Conservation (phyloP, 257 asterid genomes). For the Solanum rostratum region DNA sequence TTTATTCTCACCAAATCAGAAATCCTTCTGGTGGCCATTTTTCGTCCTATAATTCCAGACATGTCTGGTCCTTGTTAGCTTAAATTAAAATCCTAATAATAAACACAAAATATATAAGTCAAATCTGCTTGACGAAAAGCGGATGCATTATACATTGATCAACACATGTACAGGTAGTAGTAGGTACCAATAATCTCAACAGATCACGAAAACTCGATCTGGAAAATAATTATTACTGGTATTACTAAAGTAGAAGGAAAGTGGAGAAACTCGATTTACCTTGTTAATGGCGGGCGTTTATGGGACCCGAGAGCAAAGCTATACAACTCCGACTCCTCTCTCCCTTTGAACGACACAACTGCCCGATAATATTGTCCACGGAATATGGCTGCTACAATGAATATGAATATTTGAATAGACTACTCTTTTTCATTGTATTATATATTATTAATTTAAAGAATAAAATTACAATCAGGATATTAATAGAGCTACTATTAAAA, state of each 20-base stretch:
- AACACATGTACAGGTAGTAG: not conserved
- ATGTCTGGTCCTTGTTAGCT: constrained; percentile 14
- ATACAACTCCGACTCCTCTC: not conserved
- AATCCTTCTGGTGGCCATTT: constrained; percentile 21
- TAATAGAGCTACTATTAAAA: too few species aligned
- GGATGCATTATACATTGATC: not conserved
- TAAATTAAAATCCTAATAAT: not conserved
- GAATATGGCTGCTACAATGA: not conserved
- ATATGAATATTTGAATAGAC: not conserved
- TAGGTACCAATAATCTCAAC: not conserved
- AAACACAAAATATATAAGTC: not conserved
- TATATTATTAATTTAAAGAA: too few species aligned
- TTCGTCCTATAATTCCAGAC: constrained; percentile 44
- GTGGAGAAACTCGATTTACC: not conserved
- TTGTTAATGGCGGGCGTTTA: not conserved
- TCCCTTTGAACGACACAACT: not conserved
- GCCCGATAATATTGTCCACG: not conserved
- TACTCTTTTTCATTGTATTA: too few species aligned
- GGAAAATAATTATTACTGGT: not conserved
- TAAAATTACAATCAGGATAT: too few species aligned
- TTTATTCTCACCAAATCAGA: constrained; percentile 28
- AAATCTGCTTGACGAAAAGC: not conserved
- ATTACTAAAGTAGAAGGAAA: not conserved
- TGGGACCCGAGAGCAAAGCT: not conserved
- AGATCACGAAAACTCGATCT: not conserved